Evolutionary conservation across 176 grass and related monocot species (phyloP), one percentile per base, ranked within the genome.

Genomic region (Paspalum notatum): DNA sequence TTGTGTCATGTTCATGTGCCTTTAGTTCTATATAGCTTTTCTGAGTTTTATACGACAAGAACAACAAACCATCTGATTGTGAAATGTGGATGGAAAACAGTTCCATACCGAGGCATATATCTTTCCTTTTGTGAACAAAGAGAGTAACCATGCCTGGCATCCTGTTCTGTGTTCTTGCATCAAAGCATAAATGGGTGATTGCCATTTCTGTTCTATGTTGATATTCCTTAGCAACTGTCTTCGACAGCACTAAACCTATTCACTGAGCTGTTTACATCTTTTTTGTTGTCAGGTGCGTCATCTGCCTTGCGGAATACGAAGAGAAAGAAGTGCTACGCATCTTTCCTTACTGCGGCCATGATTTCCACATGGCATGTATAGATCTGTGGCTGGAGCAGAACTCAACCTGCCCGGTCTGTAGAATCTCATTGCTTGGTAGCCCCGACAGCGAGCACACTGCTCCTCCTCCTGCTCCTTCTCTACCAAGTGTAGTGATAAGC

Each of bases 361-460:
- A 82, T 61, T 98, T 98, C 66, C 95, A 98, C 69, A 72, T 83
- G 63, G 62, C 63, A 18, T 94, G 92, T 86, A 93, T 98, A 77
- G 92, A 98, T 85, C 83, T 86, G 73, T 98, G 95, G 95, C 48
- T 98, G 26, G 90, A 87, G 65, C 92, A 94, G 73, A 89, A 98
- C 63, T 87, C 90, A 32, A 98, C 95, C 20, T 98, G 95, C 81
- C 95, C 95, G 21, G 86, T 98, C 4, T 98, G 95, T 89, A 90
- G 95, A 89, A 86, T 98, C 85, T 98, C 92, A 22, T 68, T 98
- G 78, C 81, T 86, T 59, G 90, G 85, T 62, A 92, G 89, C 58
- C 79, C 83, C 3, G 92, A 91, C 66, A 89, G 54, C 51, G 92
- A 88, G 52, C 91, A 74, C 8, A 82, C 47, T 1, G 20, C 55